These are phyloP conservation scores for Phytophthora fragariaefolia DNA, from an alignment of 352 stramenopile genomes.

Conservation along the genomic window DNA sequence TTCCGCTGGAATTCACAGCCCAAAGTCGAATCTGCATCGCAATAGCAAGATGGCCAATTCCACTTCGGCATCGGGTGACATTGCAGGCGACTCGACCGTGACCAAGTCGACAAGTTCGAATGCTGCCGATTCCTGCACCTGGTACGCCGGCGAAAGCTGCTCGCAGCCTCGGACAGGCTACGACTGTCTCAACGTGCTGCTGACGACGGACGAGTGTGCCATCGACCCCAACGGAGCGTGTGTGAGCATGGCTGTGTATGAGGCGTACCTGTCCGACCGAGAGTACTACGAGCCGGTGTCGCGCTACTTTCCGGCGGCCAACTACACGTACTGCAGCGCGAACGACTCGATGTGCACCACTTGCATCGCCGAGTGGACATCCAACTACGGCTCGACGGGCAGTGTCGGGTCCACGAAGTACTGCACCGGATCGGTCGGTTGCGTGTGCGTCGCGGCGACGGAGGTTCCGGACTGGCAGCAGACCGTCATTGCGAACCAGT, in stretches of 20 bases:
- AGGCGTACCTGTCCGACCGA: constrained; percentile 31
- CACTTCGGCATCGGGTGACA: neutral
- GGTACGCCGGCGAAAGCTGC: constrained; percentile 35
- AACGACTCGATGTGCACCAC: constrained; percentile 41
- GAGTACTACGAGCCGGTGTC: constrained; percentile 35
- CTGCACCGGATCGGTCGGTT: constrained; percentile 43
- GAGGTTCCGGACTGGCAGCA: constrained; percentile 36
- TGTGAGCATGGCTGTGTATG: constrained; percentile 37
- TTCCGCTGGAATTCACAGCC: neutral
- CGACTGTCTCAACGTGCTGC: constrained; percentile 41
- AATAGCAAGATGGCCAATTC: constrained; percentile 13
- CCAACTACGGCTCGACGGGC: constrained; percentile 28
- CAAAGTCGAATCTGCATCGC: constrained; percentile 24
- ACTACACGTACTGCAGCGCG: constrained; percentile 48
- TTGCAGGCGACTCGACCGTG: constrained; percentile 1
- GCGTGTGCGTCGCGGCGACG: constrained; percentile 45
- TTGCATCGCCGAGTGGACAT: constrained; percentile 43
- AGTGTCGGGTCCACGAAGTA: constrained; percentile 28
- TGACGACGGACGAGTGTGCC: constrained; percentile 39
- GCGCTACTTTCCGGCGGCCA: constrained; percentile 39
- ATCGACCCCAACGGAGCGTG: constrained; percentile 45
- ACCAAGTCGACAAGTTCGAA: constrained; percentile 33
- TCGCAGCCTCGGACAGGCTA: constrained; percentile 32
- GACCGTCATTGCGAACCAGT: constrained; percentile 36
- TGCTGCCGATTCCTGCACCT: constrained; percentile 41